Conservation (phyloP, 164 flowering plant genomes). For the Chimonanthus praecox region DNA sequence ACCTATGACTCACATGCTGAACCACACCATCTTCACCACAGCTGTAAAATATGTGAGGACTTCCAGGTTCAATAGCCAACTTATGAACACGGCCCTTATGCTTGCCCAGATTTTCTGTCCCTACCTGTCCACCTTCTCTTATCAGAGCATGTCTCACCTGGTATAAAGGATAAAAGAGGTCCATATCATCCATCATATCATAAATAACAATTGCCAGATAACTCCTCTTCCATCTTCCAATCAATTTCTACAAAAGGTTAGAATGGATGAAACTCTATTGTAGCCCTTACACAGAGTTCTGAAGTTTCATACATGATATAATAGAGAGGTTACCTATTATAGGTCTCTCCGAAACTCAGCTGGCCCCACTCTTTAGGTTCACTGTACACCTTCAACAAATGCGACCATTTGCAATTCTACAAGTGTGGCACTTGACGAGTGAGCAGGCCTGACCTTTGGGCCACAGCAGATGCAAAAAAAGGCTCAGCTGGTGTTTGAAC, state of each 20-base stretch:
- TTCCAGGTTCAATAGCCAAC: constrained; percentile 93
- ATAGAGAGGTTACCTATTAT: neutral
- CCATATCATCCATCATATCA: neutral
- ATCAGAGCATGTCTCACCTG: constrained; percentile 80
- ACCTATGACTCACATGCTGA: constrained; percentile 62
- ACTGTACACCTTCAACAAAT: neutral
- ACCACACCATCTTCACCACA: constrained; percentile 97
- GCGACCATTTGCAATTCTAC: neutral
- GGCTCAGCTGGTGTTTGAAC: neutral
- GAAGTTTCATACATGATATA: neutral
- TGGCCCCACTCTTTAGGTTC: neutral
- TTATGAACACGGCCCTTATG: constrained; percentile 83
- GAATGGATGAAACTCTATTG: neutral
- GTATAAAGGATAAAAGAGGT: neutral
- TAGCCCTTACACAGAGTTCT: neutral
- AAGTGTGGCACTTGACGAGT: neutral
- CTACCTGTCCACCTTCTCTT: constrained; percentile 54
- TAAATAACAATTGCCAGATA: too few species aligned
- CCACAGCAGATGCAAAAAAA: neutral
- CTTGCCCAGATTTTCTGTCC: constrained; percentile 43
- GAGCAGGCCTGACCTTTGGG: neutral
- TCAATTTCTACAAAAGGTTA: neutral
- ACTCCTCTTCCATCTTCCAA: neutral
- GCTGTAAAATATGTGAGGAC: constrained; percentile 73
- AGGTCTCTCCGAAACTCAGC: neutral